A percentile compares a stretch with the other conserved stretches of the same genome.
These are phyloP conservation scores for Primulina tabacum DNA, from an alignment of 257 asterid genomes.

Conservation along the genomic window DNA sequence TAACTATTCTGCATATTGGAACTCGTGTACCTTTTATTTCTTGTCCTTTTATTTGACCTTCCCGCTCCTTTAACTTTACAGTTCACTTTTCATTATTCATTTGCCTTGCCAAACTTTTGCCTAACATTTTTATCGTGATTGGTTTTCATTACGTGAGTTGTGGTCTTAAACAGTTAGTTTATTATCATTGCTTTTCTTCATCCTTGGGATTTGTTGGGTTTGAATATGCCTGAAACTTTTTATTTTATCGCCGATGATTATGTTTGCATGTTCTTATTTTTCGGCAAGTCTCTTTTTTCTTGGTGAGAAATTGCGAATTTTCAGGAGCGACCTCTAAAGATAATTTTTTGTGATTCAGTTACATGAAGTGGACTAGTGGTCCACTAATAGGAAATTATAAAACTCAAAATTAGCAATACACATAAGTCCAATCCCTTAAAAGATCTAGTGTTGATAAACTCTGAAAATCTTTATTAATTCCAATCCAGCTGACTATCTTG, in stretches of 20 bases:
- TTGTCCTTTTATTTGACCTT: neutral
- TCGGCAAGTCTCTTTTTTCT: neutral
- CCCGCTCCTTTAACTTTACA: slow-evolving; percentile 2
- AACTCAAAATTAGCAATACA: too few species aligned
- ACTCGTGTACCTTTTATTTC: neutral
- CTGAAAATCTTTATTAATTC: too few species aligned
- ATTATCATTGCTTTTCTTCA: slow-evolving; percentile 2
- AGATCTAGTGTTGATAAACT: too few species aligned
- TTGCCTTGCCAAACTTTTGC: neutral
- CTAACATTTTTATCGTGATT: neutral
- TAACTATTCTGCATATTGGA: neutral
- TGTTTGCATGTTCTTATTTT: neutral
- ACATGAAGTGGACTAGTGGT: too few species aligned
- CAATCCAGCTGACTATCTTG: too few species aligned
- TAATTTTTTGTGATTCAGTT: neutral
- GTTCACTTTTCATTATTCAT: slow-evolving; percentile 10
- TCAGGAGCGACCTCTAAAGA: neutral
- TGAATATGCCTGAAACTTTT: neutral
- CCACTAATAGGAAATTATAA: too few species aligned
- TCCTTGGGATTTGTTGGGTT: neutral
- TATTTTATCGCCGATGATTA: neutral
- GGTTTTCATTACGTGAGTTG: slow-evolving; percentile 2
- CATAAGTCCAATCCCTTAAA: too few species aligned
- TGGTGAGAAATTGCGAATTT: too few species aligned
- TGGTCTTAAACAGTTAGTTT: slow-evolving; percentile 3